Evolutionary conservation across 2,329 filamentous ascomycete genomes (phyloP), one percentile per base, ranked within the genome.

Genomic region (Verruconis gallopava): DNA sequence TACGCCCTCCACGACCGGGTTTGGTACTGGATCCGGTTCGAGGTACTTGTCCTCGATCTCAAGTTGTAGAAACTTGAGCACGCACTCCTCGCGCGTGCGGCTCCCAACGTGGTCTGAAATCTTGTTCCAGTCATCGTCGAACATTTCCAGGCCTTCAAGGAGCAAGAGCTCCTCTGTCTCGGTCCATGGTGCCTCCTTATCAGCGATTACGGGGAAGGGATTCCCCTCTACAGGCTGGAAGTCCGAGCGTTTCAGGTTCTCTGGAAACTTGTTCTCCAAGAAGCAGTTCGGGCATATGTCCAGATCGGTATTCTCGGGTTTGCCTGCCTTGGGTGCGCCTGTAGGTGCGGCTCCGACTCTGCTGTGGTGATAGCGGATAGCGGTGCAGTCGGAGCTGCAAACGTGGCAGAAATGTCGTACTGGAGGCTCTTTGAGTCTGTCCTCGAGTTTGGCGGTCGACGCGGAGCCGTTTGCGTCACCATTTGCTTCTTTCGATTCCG

Each of bases 21-120:
- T 22, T 4, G 28, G n/a, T 44, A 50, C 21, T 5, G 72, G 69
- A 53, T 89, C 79, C 5, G 85, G 77, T 53, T 96, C 88, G 6
- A 95, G 69, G 55, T 95, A 98, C 59, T 93, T 93, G 66, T 95
- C 89, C 60, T 96, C 91, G 47, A 98, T 98, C 51, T 95, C 89
- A 25, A 98, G 71, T 56, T 95, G 86, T 49, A 98, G 63, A 67
- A 98, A 98, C 58, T 95, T 91, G 52, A 96, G 72, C 13, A 96
- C 89, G 59, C 91, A 98, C 64, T 98, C 89, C 60, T 98, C 93
- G 41, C 85, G 75, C 2, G 86, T 94, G 46, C 89, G 79, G 2
- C 85, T 93, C 38, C 83, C 83, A 34, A 98, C 91, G 55, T 95
- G 84, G 48, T 89, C 85, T 1, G 93, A 80, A 50, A 98, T 88